phyloP scores from a whole-genome alignment of 169 alveolate genomes.

The Plasmodium relictum region DNA sequence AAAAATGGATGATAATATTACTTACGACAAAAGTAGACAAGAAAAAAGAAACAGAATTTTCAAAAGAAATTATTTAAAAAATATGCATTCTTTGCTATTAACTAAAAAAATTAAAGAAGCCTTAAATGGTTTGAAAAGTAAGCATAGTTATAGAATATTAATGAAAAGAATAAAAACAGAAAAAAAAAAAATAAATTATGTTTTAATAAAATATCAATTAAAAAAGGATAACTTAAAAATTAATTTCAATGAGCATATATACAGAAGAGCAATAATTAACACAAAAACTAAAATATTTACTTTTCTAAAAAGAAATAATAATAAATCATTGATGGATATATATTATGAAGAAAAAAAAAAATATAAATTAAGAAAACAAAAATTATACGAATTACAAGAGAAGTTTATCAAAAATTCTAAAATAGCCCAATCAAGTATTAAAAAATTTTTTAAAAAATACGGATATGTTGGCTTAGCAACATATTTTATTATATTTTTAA shows the following conservation, averaged over 20 bases:
- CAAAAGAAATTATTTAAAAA: conserved; percentile 25
- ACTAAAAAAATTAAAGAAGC: conserved; percentile 47
- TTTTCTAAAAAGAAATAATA: conserved; percentile 33
- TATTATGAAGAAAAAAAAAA: conserved; percentile 67
- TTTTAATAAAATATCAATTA: conserved; percentile 36
- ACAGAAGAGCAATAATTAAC: conserved; percentile 54
- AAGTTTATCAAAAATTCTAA: conserved; percentile 29
- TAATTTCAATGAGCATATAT: conserved; percentile 29
- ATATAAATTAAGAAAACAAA: conserved; percentile 68
- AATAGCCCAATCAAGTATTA: conserved; percentile 56
- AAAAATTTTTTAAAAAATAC: conserved; percentile 54
- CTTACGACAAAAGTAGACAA: background rate
- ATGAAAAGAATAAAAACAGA: conserved; percentile 57
- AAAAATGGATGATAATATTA: background rate
- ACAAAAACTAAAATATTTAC: conserved; percentile 40
- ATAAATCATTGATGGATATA: conserved; percentile 45
- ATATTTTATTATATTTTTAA: conserved; percentile 35
- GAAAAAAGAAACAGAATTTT: conserved; percentile 1
- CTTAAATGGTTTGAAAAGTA: conserved; percentile 29
- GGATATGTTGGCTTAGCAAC: conserved; percentile 68
- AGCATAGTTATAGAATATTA: conserved; percentile 39
- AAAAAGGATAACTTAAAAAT: conserved; percentile 22
- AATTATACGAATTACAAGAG: conserved; percentile 36
- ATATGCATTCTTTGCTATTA: conserved; percentile 45
- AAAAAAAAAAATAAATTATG: conserved; percentile 31